phyloP scores from a whole-genome alignment of 495 filamentous ascomycete species.

The Pseudoneurospora amorphoporcata region DNA sequence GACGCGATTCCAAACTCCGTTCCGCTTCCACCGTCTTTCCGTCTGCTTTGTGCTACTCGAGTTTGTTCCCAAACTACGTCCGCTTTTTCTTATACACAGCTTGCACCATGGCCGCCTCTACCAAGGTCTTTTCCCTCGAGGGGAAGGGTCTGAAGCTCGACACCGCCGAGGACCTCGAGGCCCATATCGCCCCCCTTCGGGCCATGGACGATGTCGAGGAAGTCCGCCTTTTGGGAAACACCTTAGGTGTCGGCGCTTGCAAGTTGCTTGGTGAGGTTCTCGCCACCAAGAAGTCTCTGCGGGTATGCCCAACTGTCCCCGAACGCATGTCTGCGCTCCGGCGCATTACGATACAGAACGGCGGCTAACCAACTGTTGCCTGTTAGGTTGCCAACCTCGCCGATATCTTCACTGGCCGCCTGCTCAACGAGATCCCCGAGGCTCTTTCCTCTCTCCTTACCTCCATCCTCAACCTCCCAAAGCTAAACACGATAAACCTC shows the following conservation, averaged over 20 bases:
- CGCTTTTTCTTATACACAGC: background rate
- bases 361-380: slow-evolving; percentile 12
- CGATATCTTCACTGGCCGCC: slow-evolving; percentile 93
- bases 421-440: slow-evolving; percentile 86
- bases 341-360: background rate
- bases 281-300: slow-evolving; percentile 66
- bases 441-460: slow-evolving; percentile 78
- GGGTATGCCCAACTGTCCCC: slow-evolving; percentile 33
- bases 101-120: slow-evolving; percentile 32
- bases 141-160: slow-evolving; percentile 86
- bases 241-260: slow-evolving; percentile 78
- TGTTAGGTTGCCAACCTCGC: slow-evolving; percentile 72
- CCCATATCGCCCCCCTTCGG: slow-evolving; percentile 67
- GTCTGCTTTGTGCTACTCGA: background rate
- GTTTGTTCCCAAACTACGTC: background rate
- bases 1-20: background rate
- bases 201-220: slow-evolving; percentile 69
- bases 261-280: slow-evolving; percentile 72
- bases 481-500: slow-evolving; percentile 84
- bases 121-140: slow-evolving; percentile 79
- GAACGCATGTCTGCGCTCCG: background rate
- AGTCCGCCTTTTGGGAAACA: slow-evolving; percentile 78
- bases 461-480: slow-evolving; percentile 69
- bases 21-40: background rate
- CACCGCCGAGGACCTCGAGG: slow-evolving; percentile 71